Conservation (phyloP, 176 grass and related monocot genomes). For the Luzula sylvatica region DNA sequence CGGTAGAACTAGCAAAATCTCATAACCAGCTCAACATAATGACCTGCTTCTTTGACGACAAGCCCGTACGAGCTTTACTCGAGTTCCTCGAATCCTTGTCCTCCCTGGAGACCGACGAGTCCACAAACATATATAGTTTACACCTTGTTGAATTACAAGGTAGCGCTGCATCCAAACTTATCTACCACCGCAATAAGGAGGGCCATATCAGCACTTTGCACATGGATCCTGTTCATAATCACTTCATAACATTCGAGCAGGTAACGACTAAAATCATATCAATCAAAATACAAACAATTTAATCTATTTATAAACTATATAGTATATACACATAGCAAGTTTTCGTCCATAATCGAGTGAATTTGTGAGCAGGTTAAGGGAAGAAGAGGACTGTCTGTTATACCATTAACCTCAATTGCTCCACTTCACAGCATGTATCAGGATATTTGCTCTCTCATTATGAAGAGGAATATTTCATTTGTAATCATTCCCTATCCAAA, state of each 20-base stretch:
- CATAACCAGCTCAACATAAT: slow-evolving; percentile 17
- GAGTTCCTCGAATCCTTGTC: slow-evolving; percentile 18
- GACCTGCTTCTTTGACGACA: slow-evolving; percentile 19
- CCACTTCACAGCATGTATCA: slow-evolving; percentile 30
- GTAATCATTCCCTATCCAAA: slow-evolving; percentile 23
- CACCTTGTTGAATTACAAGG: slow-evolving; percentile 26
- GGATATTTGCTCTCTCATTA: slow-evolving; percentile 27
- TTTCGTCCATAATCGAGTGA: background rate
- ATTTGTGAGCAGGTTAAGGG: slow-evolving; percentile 12
- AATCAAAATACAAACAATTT: no score
- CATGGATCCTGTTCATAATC: slow-evolving; percentile 25
- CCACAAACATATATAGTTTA: slow-evolving; percentile 19
- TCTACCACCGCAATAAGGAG: slow-evolving; percentile 22
- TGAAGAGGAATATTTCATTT: slow-evolving; percentile 16
- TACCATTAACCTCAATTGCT: slow-evolving; percentile 28
- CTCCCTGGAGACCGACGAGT: background rate
- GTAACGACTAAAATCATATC: background rate
- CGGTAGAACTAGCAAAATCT: slow-evolving; percentile 12
- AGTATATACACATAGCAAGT: background rate
- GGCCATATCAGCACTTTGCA: background rate
- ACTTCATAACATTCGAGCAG: slow-evolving; percentile 24
- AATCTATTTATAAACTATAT: no score
- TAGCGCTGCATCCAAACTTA: slow-evolving; percentile 18
- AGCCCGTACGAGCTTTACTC: slow-evolving; percentile 5
- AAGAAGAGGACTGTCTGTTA: slow-evolving; percentile 9